These are phyloP conservation scores for Jaltomata sinuosa DNA, from an alignment of 257 asterid genomes.

Conservation along the genomic window DNA sequence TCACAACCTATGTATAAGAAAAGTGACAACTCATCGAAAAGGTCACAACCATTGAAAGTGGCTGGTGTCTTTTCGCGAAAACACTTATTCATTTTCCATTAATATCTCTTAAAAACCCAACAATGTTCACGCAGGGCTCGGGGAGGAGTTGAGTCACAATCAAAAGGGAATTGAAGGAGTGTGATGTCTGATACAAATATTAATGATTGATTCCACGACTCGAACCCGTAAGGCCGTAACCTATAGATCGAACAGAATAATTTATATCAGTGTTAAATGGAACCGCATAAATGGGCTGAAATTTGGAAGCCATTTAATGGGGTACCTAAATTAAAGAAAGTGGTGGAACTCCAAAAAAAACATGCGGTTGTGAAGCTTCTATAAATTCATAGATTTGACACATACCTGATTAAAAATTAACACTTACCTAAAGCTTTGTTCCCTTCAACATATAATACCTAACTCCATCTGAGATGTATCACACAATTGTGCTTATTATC, in stretches of 20 bases:
- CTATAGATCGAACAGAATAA: background rate
- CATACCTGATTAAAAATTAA: conserved; percentile 46
- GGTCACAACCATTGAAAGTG: no score
- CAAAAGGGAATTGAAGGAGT: background rate
- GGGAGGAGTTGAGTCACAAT: background rate
- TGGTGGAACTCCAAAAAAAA: background rate
- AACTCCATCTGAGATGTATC: conserved; percentile 15
- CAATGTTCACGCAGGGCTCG: no score
- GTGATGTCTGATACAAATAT: no score
- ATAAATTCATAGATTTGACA: conserved; percentile 40
- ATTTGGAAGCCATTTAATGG: background rate
- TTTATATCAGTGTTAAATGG: background rate
- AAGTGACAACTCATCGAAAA: no score
- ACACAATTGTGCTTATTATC: conserved; percentile 1
- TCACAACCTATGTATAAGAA: no score
- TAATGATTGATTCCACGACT: background rate
- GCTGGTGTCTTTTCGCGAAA: no score
- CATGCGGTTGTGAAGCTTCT: conserved; percentile 6
- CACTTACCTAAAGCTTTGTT: conserved; percentile 55
- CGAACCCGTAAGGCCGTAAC: background rate
- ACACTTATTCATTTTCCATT: no score
- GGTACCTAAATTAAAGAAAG: background rate
- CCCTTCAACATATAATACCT: conserved; percentile 58
- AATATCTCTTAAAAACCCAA: no score
- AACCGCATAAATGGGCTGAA: background rate